Base-by-base conservation (phyloP, 2,329 filamentous ascomycete species). In the Tothia fuscella region DNA sequence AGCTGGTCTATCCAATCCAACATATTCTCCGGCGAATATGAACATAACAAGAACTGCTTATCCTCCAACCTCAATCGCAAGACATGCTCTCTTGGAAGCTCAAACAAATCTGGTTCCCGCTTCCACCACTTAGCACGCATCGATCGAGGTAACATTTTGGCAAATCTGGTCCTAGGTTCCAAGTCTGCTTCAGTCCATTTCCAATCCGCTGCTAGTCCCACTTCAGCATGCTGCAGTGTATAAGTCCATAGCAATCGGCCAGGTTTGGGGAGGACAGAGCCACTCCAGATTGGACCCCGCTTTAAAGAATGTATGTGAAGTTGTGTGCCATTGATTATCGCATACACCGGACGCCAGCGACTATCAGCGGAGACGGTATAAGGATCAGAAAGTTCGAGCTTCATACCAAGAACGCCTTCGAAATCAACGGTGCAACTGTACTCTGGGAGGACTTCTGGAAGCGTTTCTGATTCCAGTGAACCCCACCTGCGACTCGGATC, bases 131-230 rank as follows among this genome's bases (percentile, higher is more conserved):
- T 62, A 49, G 51, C 53, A 42, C 48, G 63, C 36, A 62, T 59
- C 3, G 56, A 47, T 2, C 51, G 47, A 17, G 66, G 66, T 2
- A 70, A 56, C 19, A 70, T 52, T 46, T 65, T 60, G 6, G 64
- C 67, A 30, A 70, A 57, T 4, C 63, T 56, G 9, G 60, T 64
- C 43, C 63, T 62, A 6, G 66, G 67, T 1, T 60, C 49, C 22
- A 68, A 48, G n/a, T n/a, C n/a, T n/a, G n/a, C n/a, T 3, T 60
- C 45, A 0, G 54, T 56, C 71, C 84, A 82, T 51, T 72, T 68
- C 55, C 82, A 80, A 57, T 87, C 82, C 13, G 76, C 72, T 7
- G 82, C 82, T 47, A 86, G 72, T 9, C 82, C 82, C 17, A 81
- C 74, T 57, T 87, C 82, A 17, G 81, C 82, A 54, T 86, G 78